Percentiles rank a stretch among this genome's conserved stretches.
Evolutionary conservation across 371 early-diverging fungal species (phyloP).

Genomic region (Synchytrium microbalum): DNA sequence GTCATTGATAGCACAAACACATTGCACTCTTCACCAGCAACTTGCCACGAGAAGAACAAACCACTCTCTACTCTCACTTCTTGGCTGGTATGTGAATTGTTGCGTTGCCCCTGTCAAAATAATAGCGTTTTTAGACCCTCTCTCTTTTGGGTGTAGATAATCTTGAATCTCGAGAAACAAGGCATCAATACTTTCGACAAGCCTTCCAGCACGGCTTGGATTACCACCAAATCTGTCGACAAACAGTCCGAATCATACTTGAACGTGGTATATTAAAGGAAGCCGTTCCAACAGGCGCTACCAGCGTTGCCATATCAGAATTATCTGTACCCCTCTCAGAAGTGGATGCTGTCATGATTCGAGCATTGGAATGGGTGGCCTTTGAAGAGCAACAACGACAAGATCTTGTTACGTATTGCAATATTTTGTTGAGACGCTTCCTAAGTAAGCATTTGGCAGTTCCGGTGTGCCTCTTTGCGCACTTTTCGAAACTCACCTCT

Average conservation of each 20-base stretch:
- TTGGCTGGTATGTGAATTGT: conserved; percentile 17
- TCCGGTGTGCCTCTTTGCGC: no score
- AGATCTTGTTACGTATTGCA: neutral
- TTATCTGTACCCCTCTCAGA: neutral
- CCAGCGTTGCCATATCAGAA: neutral
- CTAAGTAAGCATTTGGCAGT: neutral
- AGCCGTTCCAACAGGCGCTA: neutral
- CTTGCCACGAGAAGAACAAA: conserved; percentile 22
- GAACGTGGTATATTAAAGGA: conserved; percentile 1
- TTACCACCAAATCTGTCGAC: neutral
- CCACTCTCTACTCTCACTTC: conserved; percentile 24
- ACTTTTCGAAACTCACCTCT: no score
- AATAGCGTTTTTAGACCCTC: neutral
- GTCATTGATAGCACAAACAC: conserved; percentile 13
- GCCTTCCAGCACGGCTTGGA: conserved; percentile 1
- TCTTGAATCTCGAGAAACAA: neutral
- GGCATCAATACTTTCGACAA: neutral
- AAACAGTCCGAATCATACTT: conserved; percentile 1
- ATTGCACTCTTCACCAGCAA: conserved; percentile 24
- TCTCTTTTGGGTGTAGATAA: neutral
- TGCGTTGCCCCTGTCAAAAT: neutral
- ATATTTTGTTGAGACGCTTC: neutral
- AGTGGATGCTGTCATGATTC: neutral
- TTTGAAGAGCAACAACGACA: conserved; percentile 1
- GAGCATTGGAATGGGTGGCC: neutral